Evolutionary conservation across 2,329 filamentous ascomycete species (phyloP).

Genomic region (Pseudogymnoascus sp.): DNA sequence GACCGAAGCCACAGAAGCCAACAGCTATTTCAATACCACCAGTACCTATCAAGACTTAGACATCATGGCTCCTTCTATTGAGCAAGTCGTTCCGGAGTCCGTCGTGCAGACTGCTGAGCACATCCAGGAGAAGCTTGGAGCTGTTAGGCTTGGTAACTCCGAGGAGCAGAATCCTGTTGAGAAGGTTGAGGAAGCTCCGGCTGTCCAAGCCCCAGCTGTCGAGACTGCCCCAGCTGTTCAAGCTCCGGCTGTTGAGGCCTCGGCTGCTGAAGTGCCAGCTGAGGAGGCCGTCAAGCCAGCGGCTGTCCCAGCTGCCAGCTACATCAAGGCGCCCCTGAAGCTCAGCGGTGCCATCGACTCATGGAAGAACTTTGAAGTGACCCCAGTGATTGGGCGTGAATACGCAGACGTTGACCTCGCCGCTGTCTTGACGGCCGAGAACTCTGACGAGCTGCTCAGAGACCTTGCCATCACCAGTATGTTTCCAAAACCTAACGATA

Average conservation of each 20-base stretch:
- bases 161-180: constrained; percentile 10
- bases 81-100: constrained; percentile 16
- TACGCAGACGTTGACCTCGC: constrained; percentile 34
- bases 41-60: constrained; percentile 1
- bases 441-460: constrained; percentile 38
- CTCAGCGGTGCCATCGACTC: constrained; percentile 22
- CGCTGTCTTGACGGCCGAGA: constrained; percentile 38
- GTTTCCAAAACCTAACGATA: constrained; percentile 9
- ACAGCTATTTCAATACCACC: background rate
- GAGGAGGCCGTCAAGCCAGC: background rate
- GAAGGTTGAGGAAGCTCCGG: constrained; percentile 14
- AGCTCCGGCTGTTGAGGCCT: background rate
- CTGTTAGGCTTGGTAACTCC: constrained; percentile 12
- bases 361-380: constrained; percentile 31
- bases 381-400: constrained; percentile 38
- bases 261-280: background rate
- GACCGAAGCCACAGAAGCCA: constrained; percentile 2
- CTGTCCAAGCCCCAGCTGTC: constrained; percentile 15
- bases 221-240: background rate
- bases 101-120: constrained; percentile 18
- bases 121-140: constrained; percentile 20
- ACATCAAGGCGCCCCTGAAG: constrained; percentile 23
- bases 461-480: constrained; percentile 40
- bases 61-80: constrained; percentile 4
- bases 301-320: constrained; percentile 3